Percentiles rank a stretch among this genome's conserved stretches.
Evolutionary conservation across 345 rosid genomes (phyloP).

Genomic region (Capsella bursapastoris): DNA sequence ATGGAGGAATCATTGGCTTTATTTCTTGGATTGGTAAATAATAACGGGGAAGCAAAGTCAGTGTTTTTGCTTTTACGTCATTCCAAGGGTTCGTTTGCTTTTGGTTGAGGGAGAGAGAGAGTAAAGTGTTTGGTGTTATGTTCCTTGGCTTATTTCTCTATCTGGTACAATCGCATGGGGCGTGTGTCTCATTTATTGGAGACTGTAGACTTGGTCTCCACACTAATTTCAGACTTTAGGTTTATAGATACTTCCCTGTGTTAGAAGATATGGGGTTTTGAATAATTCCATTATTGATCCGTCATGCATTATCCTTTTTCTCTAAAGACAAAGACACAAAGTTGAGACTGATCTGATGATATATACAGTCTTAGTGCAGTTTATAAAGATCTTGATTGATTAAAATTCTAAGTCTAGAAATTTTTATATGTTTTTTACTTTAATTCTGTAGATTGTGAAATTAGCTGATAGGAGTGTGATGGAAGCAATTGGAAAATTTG

Average conservation of each 20-base stretch:
- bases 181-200: constrained; percentile 43
- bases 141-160: constrained; percentile 18
- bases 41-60: constrained; percentile 41
- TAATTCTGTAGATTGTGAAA: not conserved
- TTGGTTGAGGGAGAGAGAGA: constrained; percentile 19
- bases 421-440: not conserved
- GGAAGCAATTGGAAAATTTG: constrained; percentile 24
- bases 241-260: not conserved
- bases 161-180: constrained; percentile 1
- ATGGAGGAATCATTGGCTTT: constrained; percentile 39
- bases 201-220: constrained; percentile 15
- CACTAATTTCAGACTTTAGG: constrained; percentile 22
- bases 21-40: constrained; percentile 33
- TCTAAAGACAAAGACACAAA: not conserved
- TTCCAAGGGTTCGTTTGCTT: constrained; percentile 35
- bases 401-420: not conserved
- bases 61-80: constrained; percentile 44
- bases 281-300: constrained; percentile 5
- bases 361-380: not conserved
- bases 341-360: not conserved
- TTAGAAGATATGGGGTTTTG: not conserved
- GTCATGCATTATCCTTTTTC: not conserved
- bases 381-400: not conserved
- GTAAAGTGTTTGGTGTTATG: constrained; percentile 36
- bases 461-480: constrained; percentile 22